Percentiles rank a stretch among this genome's conserved stretches.
Conservation (phyloP, 164 flowering plant genomes). For the Malania oleifera region DNA sequence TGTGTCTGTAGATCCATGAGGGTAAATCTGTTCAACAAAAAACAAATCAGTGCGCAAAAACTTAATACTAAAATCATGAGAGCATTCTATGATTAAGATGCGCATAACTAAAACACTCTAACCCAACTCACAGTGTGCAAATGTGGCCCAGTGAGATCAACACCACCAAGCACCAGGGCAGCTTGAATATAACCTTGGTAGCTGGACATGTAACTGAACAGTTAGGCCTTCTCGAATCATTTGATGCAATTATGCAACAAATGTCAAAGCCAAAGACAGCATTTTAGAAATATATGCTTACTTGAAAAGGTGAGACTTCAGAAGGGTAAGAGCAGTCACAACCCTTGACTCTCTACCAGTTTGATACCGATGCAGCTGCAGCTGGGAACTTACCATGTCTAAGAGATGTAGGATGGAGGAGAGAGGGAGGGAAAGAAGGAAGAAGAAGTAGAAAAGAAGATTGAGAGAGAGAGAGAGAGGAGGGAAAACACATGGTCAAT, state of each 20-base stretch:
- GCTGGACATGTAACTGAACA: slow-evolving; percentile 25
- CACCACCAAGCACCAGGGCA: slow-evolving; percentile 98
- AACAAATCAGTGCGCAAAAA: background rate
- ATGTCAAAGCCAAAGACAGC: background rate
- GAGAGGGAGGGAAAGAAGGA: background rate
- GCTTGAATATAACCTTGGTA: slow-evolving; percentile 92
- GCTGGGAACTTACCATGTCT: slow-evolving; percentile 98
- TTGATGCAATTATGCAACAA: background rate
- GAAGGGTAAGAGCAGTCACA: slow-evolving; percentile 7
- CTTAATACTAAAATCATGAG: background rate
- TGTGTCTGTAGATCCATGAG: slow-evolving; percentile 97
- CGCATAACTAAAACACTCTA: slow-evolving; percentile 2
- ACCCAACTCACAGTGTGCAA: slow-evolving; percentile 76
- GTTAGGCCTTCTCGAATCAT: background rate
- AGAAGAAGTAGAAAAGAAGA: background rate
- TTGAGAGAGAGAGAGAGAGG: no score
- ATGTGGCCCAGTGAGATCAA: slow-evolving; percentile 96
- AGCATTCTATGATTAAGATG: background rate
- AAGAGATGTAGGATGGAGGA: background rate
- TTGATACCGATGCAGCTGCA: slow-evolving; percentile 81
- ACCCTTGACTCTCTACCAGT: slow-evolving; percentile 39
- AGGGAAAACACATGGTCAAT: no score
- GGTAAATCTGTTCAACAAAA: slow-evolving; percentile 68
- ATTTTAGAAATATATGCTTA: slow-evolving; percentile 16
- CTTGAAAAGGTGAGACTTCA: slow-evolving; percentile 90